Evolutionary conservation across 1,139 yeast genomes (phyloP).

Genomic region (Meyerozyma carpophila): DNA sequence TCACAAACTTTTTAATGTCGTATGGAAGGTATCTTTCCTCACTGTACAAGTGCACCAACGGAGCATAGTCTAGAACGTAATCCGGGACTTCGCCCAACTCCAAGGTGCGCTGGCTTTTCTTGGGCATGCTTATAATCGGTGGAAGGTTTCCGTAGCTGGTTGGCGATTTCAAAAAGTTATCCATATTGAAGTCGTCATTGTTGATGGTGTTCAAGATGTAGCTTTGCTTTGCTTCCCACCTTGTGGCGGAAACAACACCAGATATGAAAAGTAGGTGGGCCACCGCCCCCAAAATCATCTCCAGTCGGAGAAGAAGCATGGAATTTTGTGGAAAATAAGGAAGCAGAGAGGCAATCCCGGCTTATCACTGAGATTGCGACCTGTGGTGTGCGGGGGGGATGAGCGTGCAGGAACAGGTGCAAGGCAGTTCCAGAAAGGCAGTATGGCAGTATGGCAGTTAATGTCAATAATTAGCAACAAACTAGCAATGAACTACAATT

Average conservation of each 20-base stretch:
- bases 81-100: constrained; percentile 61
- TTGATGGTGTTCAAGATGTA: constrained; percentile 8
- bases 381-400: too few species aligned
- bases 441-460: too few species aligned
- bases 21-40: constrained; percentile 88
- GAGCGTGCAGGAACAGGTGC: too few species aligned
- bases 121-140: constrained; percentile 31
- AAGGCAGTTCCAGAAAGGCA: too few species aligned
- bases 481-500: too few species aligned
- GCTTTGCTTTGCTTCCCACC: constrained; percentile 6
- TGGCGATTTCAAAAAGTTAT: constrained; percentile 21
- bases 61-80: constrained; percentile 71
- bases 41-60: constrained; percentile 79
- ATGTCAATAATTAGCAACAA: too few species aligned
- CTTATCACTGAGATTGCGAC: too few species aligned
- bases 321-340: too few species aligned
- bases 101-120: constrained; percentile 26
- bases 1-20: constrained; percentile 66
- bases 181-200: constrained; percentile 14
- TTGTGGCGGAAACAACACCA: not conserved
- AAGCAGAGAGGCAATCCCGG: too few species aligned
- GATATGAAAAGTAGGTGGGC: not conserved
- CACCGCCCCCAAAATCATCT: not conserved
- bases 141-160: constrained; percentile 27
- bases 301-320: not conserved